A percentile compares a stretch with the other conserved stretches of the same genome.
Conservation (phyloP, 306 rosid species). For the peach (Prunus persica) region DNA sequence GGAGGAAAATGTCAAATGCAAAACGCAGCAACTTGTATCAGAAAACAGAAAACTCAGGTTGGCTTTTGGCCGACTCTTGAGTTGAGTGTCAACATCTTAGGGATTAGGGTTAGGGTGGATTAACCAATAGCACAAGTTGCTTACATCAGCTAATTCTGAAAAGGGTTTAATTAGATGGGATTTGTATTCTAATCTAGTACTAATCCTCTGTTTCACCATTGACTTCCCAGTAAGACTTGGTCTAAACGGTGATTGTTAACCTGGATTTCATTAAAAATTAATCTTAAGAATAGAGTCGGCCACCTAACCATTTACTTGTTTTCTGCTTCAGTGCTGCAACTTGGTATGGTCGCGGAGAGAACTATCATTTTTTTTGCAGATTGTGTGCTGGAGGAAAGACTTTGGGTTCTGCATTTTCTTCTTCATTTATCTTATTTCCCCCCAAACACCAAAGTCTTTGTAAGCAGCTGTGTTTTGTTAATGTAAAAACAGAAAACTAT, state of each 20-base stretch:
- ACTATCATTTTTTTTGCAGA: not conserved
- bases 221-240: not conserved
- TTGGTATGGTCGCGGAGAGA: not conserved
- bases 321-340: not conserved
- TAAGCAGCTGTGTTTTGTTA: not conserved
- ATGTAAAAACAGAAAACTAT: not conserved
- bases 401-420: not conserved
- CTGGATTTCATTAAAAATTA: not conserved
- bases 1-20: conserved; percentile 1
- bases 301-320: not conserved
- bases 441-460: not conserved
- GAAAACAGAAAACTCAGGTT: not conserved
- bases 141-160: not conserved
- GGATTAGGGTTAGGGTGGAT: not conserved
- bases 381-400: not conserved
- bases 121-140: not conserved
- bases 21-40: not conserved
- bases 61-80: not conserved
- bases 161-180: not conserved
- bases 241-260: not conserved
- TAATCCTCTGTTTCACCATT: not conserved
- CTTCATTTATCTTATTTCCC: not conserved
- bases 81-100: not conserved
- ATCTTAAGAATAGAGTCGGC: not conserved
- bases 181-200: not conserved